Evolutionary conservation across 306 rosid species (phyloP), one percentile per base, ranked within the genome.

Genomic region (Vicia villosa): DNA sequence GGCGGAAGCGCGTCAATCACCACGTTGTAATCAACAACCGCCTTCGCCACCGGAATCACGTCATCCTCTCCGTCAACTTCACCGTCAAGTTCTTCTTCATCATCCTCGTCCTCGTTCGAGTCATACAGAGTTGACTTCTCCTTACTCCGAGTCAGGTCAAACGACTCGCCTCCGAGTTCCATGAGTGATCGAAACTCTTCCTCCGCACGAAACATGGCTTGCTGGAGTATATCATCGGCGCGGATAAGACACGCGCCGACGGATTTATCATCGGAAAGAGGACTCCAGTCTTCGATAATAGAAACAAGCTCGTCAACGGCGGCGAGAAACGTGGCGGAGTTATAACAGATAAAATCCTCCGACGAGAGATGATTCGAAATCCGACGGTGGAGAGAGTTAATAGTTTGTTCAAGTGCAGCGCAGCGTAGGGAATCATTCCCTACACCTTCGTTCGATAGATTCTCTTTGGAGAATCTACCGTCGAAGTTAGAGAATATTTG

Each of bases 401-500:
- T 76, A 54, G 79, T 57, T 26, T 77, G 89, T 10, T 85, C 92
- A 1, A 88, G 86, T 5, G 81, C 79, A 14, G 83, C 83, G 52
- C 70, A 76, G 46, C 70, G 79, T 69, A 86, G 62, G 37, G 88
- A 76, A 58, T 82, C 83, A 65, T 65, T 65, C 26, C 70, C 42
- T 65, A 24, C 57, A 43, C 60, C 60, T 14, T 49, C 59, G 5
- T 30, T 30, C 3, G 92, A 85, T 11, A 91, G 40, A 11, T 88
- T 88, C 72, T 88, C 93, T 9, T 91, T 87, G n/a, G 97, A 86
- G 76, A 91, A 91, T 49, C 97, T 73, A 13, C 88, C 91, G 58
- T 91, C 97, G 80, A 88, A 91, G 72, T 79, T 86, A 14, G 96
- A 91, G 78, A 88, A 91, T 45, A 91, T 88, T 77, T 88, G 89